A percentile compares a stretch with the other conserved stretches of the same genome.
Evolutionary conservation across 257 asterid species (phyloP).

Genomic region (Solanum microdontum): DNA sequence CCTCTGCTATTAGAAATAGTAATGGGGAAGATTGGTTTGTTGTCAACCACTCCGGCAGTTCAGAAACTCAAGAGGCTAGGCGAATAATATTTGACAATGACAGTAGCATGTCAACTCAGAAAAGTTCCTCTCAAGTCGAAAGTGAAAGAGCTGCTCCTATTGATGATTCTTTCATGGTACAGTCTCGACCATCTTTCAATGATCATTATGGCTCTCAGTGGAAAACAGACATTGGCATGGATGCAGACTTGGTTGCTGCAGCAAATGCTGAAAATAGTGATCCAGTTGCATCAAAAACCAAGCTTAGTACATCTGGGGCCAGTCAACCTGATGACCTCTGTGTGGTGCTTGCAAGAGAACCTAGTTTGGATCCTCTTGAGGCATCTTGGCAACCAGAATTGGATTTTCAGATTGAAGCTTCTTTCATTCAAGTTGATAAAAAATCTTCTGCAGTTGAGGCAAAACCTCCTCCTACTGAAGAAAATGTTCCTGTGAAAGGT

Average conservation of each 20-base stretch:
- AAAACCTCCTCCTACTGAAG: slow-evolving; percentile 17
- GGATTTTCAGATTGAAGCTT: slow-evolving; percentile 53
- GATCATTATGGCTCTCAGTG: slow-evolving; percentile 37
- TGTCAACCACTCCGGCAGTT: slow-evolving; percentile 28
- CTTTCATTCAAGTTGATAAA: slow-evolving; percentile 33
- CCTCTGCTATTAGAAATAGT: slow-evolving; percentile 27
- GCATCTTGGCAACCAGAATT: slow-evolving; percentile 62
- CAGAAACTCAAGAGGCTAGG: slow-evolving; percentile 12
- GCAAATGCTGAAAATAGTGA: slow-evolving; percentile 20
- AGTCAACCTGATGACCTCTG: slow-evolving; percentile 68
- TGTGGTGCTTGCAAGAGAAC: slow-evolving; percentile 52
- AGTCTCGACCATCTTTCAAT: slow-evolving; percentile 28
- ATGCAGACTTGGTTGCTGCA: slow-evolving; percentile 25
- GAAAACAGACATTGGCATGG: slow-evolving; percentile 59
- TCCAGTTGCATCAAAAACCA: slow-evolving; percentile 6
- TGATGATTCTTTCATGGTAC: slow-evolving; percentile 73
- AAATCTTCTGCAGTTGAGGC: slow-evolving; percentile 18
- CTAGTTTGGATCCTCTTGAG: slow-evolving; percentile 27
- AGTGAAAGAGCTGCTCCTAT: slow-evolving; percentile 22
- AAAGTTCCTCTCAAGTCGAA: slow-evolving; percentile 15
- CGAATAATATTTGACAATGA: slow-evolving; percentile 18
- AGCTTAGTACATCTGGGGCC: slow-evolving; percentile 1
- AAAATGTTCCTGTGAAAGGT: slow-evolving; percentile 25
- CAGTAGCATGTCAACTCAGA: slow-evolving; percentile 9
- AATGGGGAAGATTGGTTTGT: slow-evolving; percentile 56